phyloP scores from a whole-genome alignment of 208 protist species.

The Wallacemonas sp. region DNA sequence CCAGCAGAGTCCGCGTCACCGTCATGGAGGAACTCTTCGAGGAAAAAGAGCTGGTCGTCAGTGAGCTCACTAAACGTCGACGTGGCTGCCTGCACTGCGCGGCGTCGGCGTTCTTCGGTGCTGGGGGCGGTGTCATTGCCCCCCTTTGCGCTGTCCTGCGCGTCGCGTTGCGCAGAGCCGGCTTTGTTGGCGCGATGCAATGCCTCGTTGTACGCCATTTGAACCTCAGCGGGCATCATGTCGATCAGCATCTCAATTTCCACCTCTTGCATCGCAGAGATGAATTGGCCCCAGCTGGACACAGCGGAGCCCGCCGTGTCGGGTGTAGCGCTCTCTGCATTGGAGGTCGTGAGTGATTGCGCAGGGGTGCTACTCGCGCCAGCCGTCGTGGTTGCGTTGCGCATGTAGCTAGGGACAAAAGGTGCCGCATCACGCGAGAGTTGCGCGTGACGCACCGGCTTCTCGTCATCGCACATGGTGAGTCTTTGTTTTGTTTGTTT shows the following conservation, averaged over 20 bases:
- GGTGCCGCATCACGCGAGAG: not conserved
- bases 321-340: too few relatives aligned
- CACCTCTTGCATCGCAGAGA: conserved; percentile 32
- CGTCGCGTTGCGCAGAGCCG: not conserved
- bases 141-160: conserved; percentile 14
- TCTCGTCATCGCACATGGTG: not conserved
- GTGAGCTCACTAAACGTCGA: conserved; percentile 41
- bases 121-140: conserved; percentile 18
- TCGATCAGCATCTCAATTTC: conserved; percentile 53
- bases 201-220: conserved; percentile 38
- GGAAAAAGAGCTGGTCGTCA: conserved; percentile 34
- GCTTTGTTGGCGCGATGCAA: conserved; percentile 21
- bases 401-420: not conserved
- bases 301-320: not conserved
- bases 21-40: conserved; percentile 39
- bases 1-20: not conserved
- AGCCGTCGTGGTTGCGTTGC: not conserved
- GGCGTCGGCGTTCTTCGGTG: conserved; percentile 6
- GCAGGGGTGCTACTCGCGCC: not conserved
- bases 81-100: conserved; percentile 26
- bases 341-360: too few relatives aligned
- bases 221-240: conserved; percentile 48
- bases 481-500: not conserved
- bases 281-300: conserved; percentile 18
- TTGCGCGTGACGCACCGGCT: not conserved